Evolutionary conservation across 1,284 basidiomycete genomes (phyloP), one percentile per base, ranked within the genome.

Genomic region (Hemileccinum hortonii): DNA sequence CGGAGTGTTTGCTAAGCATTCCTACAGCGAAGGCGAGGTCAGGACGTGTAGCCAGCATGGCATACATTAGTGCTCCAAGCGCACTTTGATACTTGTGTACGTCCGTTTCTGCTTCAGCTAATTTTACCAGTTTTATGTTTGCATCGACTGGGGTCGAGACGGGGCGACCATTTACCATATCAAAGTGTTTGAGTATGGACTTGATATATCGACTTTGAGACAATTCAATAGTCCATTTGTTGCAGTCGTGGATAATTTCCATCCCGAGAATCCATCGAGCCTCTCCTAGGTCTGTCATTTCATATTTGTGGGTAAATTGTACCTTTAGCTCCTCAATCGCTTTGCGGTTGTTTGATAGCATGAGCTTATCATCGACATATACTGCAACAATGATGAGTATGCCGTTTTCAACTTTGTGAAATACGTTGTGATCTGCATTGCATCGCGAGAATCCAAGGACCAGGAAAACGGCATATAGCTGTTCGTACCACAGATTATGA

Each of bases 401-500:
- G 7, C 21, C 18, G 15, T 46, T 22, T 26, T 46, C 16, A 6
- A 38, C 7, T 10, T 46, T 46, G 12, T 36, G 29, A 18, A 38
- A 46, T 1, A 44, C 7, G 7, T 32, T 44, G 14, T 44, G 44
- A 10, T 44, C 4, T 0, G 14, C 32, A 7, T 35, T 8, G 16
- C 32, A 10, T 0, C 4, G 21, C 1, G 16, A 35, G 21, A 44
- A 44, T 3, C 44, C 15, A 6, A 47, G 44, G 1, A 8, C 11
- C 15, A 24, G 1, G 4, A 45, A 45, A 3, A 45, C 15, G 10
- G 18, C 21, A 11, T 32, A 42, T 3, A 52, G 11, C 3, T 2
- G 16, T 7, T 36, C 4, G 33, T 62, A 59, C 62, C 63, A 65
- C 0, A 30, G 24, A 6, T 39, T 56, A 3, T 57, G 55, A 3